Conservation (phyloP, 768 basidiomycete genomes). For the Pleurotus djamor region DNA sequence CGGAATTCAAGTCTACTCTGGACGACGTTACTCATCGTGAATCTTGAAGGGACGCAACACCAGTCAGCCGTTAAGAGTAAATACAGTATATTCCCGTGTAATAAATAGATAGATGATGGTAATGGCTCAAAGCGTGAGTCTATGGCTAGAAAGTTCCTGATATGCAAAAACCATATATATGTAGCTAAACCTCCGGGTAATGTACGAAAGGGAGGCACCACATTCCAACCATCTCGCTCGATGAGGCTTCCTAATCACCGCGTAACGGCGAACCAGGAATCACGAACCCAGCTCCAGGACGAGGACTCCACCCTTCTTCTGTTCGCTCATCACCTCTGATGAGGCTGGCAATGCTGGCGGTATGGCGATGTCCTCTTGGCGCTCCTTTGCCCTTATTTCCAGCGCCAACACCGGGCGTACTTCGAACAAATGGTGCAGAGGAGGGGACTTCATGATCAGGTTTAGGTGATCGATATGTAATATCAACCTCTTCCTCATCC, state of each 20-base stretch:
- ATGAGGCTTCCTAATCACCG: slow-evolving; percentile 7
- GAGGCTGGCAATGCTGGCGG: slow-evolving; percentile 81
- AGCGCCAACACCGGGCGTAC: slow-evolving; percentile 4
- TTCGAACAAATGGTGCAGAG: slow-evolving; percentile 28
- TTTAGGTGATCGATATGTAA: slow-evolving; percentile 68
- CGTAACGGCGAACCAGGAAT: slow-evolving; percentile 39
- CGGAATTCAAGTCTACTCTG: too few species aligned
- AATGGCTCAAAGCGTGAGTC: not conserved
- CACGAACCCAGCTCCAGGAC: slow-evolving; percentile 49
- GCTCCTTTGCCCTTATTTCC: slow-evolving; percentile 10
- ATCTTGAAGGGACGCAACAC: too few species aligned
- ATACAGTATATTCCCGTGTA: not conserved
- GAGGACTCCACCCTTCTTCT: slow-evolving; percentile 85
- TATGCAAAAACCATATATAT: not conserved
- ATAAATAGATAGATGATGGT: not conserved
- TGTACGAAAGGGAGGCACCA: too few species aligned
- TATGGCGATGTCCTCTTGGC: slow-evolving; percentile 61
- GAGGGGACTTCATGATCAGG: slow-evolving; percentile 29
- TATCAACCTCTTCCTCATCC: slow-evolving; percentile 70
- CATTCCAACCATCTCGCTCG: not conserved
- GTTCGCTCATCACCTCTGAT: slow-evolving; percentile 73
- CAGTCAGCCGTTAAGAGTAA: not conserved
- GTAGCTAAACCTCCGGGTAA: too few species aligned
- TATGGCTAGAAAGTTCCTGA: too few species aligned
- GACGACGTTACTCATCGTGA: too few species aligned